A percentile compares a stretch with the other conserved stretches of the same genome.
These are phyloP conservation scores for Vigna reflexopilosa DNA, from an alignment of 306 rosid genomes.

Conservation along the genomic window DNA sequence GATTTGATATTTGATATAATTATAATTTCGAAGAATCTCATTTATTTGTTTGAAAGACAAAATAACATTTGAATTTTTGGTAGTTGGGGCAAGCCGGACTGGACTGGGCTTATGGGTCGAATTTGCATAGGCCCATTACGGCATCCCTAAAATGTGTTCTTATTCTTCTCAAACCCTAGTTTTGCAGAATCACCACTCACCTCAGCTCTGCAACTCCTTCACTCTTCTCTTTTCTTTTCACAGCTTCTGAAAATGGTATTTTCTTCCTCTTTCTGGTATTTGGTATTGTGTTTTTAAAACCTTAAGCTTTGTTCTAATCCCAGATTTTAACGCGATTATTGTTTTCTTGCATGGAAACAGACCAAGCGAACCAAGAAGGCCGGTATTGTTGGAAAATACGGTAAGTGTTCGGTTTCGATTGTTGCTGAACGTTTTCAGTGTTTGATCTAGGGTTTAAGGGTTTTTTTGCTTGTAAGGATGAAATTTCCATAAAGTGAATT, in stretches of 20 bases:
- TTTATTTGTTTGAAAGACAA: no score
- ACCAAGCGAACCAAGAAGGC: constrained; percentile 95
- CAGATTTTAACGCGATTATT: neutral
- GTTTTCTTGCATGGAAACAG: constrained; percentile 39
- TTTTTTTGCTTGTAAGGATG: neutral
- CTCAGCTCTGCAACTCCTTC: neutral
- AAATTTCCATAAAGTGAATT: neutral
- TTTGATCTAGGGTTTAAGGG: neutral
- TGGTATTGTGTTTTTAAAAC: neutral
- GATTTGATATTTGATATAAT: no score
- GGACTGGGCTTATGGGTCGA: neutral
- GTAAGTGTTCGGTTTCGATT: constrained; percentile 48
- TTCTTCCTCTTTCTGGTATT: neutral
- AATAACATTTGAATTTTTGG: no score
- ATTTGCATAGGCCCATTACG: neutral
- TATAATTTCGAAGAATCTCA: no score
- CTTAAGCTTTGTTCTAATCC: neutral
- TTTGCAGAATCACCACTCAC: constrained; percentile 34
- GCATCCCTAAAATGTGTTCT: neutral
- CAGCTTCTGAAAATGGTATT: constrained; percentile 22
- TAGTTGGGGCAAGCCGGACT: no score
- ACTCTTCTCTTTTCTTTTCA: neutral
- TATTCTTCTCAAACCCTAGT: constrained; percentile 25
- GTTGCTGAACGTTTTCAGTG: neutral
- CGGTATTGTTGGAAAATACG: constrained; percentile 87